phyloP scores from a whole-genome alignment of 2,329 filamentous ascomycete species.

The Hypocrella siamensis region DNA sequence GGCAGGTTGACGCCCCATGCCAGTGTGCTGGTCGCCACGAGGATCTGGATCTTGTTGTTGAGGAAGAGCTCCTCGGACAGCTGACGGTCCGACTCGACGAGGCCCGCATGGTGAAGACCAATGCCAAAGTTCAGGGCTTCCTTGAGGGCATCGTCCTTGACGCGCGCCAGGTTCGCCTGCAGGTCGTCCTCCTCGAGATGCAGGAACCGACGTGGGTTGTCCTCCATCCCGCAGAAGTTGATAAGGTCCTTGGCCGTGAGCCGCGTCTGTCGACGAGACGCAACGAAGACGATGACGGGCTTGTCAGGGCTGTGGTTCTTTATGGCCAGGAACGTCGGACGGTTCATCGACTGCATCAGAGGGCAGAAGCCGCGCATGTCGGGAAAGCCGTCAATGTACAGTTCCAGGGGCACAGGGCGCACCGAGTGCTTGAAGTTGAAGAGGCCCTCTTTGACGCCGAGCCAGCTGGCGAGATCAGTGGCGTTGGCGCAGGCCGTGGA shows the following conservation, averaged over 20 bases:
- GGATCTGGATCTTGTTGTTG: slow-evolving; percentile 94
- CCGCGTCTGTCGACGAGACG: slow-evolving; percentile 85
- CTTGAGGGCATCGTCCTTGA: slow-evolving; percentile 83
- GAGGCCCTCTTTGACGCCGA: slow-evolving; percentile 85
- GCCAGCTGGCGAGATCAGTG: slow-evolving; percentile 84
- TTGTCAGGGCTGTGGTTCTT: slow-evolving; percentile 94
- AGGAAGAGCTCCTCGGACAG: slow-evolving; percentile 88
- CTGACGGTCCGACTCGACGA: slow-evolving; percentile 86
- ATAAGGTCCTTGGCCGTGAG: slow-evolving; percentile 93
- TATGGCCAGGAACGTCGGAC: slow-evolving; percentile 89
- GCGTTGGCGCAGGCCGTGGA: slow-evolving; percentile 97
- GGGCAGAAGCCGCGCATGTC: slow-evolving; percentile 92
- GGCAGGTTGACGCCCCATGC: slow-evolving; percentile 98
- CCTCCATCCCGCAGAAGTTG: slow-evolving; percentile 96
- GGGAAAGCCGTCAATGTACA: slow-evolving; percentile 95
- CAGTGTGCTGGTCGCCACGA: slow-evolving; percentile 88
- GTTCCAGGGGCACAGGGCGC: slow-evolving; percentile 84
- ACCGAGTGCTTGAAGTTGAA: slow-evolving; percentile 98
- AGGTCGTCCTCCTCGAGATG: slow-evolving; percentile 91
- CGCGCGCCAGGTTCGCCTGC: slow-evolving; percentile 68
- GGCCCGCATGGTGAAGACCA: slow-evolving; percentile 88
- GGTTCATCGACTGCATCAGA: slow-evolving; percentile 98
- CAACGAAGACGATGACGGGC: slow-evolving; percentile 95
- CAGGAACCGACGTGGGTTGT: slow-evolving; percentile 86
- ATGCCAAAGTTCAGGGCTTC: slow-evolving; percentile 97